These are phyloP conservation scores for Rachicladosporium sp. DNA, from an alignment of 2,329 filamentous ascomycete species.

Conservation along the genomic window DNA sequence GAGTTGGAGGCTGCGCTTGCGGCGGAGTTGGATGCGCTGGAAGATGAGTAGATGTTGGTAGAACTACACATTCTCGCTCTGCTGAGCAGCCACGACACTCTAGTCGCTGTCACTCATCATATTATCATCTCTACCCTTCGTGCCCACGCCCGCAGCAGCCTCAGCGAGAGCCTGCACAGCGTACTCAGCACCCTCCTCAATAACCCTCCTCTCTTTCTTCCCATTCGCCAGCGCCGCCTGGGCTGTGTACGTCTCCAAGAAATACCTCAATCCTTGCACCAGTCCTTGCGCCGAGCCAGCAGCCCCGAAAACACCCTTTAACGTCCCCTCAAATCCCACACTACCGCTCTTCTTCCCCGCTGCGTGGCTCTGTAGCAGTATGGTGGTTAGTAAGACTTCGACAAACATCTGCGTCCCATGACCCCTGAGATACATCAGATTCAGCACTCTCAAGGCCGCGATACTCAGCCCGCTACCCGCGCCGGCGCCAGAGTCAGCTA, in stretches of 20 bases:
- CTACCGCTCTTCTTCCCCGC: too few relatives aligned
- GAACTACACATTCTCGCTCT: too few relatives aligned
- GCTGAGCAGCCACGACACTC: too few relatives aligned
- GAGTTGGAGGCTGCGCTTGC: too few relatives aligned
- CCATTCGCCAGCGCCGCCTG: constrained; percentile 45
- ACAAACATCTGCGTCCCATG: constrained; percentile 62
- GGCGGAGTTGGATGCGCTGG: too few relatives aligned
- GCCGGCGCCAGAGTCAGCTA: constrained; percentile 33
- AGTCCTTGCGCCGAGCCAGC: constrained; percentile 55
- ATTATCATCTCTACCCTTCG: too few relatives aligned
- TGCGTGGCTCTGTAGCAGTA: constrained; percentile 44
- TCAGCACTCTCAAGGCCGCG: constrained; percentile 52
- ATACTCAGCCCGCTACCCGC: constrained; percentile 40
- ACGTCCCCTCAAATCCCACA: constrained; percentile 37
- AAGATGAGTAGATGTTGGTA: too few relatives aligned
- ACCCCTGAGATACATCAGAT: constrained; percentile 63
- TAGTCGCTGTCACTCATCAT: too few relatives aligned
- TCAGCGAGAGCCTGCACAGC: constrained; percentile 5
- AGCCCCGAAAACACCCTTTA: constrained; percentile 56
- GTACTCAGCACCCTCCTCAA: constrained; percentile 31
- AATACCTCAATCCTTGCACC: constrained; percentile 63
- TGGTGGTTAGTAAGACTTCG: constrained; percentile 65
- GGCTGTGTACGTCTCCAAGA: constrained; percentile 61
- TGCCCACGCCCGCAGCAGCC: constrained; percentile 1
- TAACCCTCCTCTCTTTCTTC: constrained; percentile 39